Evolutionary conservation across 768 basidiomycete species (phyloP).

Genomic region (Amanita pseudoporphyria): DNA sequence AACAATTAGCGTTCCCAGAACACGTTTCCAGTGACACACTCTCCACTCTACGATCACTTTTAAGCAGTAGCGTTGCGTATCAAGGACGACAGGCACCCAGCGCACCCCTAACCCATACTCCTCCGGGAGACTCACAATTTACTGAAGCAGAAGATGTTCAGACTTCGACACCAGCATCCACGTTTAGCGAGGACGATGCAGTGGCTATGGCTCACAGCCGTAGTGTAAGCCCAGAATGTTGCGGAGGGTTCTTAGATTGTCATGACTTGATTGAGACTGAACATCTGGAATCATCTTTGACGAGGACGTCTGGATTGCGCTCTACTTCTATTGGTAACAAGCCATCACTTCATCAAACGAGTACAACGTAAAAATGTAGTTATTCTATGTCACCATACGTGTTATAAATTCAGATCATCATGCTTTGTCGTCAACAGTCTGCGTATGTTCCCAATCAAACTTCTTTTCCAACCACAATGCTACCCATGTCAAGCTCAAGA

Average conservation of each 20-base stretch:
- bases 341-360: too few relatives aligned
- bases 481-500: slow-evolving; percentile 60
- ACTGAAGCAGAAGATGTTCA: not conserved
- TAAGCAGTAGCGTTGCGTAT: slow-evolving; percentile 4
- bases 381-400: too few relatives aligned
- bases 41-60: slow-evolving; percentile 16
- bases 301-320: slow-evolving; percentile 19
- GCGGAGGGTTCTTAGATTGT: slow-evolving; percentile 43
- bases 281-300: slow-evolving; percentile 8
- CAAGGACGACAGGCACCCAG: not conserved
- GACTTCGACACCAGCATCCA: not conserved
- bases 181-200: not conserved
- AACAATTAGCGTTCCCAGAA: slow-evolving; percentile 34
- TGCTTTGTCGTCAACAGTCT: too few relatives aligned
- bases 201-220: slow-evolving; percentile 12
- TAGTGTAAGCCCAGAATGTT: slow-evolving; percentile 32
- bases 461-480: slow-evolving; percentile 35
- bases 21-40: slow-evolving; percentile 21
- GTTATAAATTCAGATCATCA: not conserved
- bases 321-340: slow-evolving; percentile 15
- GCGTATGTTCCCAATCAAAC: slow-evolving; percentile 27
- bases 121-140: not conserved
- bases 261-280: slow-evolving; percentile 25
- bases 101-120: not conserved
- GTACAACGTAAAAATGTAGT: too few relatives aligned